These are phyloP conservation scores for Ailanthus altissimus DNA, from an alignment of 345 rosid species.

Conservation along the genomic window DNA sequence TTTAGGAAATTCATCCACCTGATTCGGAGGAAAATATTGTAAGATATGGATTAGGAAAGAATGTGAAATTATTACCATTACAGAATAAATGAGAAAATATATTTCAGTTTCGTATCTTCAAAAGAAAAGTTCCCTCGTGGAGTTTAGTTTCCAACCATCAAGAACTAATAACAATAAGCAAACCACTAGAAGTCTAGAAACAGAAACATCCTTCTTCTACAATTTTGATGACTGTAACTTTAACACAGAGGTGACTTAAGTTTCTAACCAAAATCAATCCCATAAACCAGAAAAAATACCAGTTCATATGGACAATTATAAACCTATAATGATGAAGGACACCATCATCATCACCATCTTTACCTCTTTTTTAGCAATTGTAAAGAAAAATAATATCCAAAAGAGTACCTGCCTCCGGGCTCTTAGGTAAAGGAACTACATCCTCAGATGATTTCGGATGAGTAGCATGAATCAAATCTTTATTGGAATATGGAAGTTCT, in stretches of 20 bases:
- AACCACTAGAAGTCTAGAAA: background rate
- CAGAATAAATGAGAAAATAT: background rate
- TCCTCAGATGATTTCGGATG: conserved; percentile 30
- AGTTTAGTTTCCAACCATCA: background rate
- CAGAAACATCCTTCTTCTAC: background rate
- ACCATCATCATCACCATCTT: background rate
- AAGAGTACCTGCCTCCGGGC: conserved; percentile 59
- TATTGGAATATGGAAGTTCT: conserved; percentile 30
- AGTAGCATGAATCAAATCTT: conserved; percentile 27
- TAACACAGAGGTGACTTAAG: background rate
- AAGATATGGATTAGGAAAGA: background rate
- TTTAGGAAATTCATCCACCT: conserved; percentile 38
- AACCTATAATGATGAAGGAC: background rate
- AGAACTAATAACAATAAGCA: background rate
- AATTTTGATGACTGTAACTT: background rate
- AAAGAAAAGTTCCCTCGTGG: background rate
- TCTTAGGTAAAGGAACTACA: conserved; percentile 34
- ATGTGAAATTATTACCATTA: background rate
- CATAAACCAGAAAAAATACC: background rate
- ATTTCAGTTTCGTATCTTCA: background rate
- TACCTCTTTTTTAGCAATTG: background rate
- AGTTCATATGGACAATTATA: background rate
- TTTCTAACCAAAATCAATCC: background rate
- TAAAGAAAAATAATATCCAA: background rate
- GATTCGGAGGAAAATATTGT: conserved; percentile 11